These are phyloP conservation scores for Leptographium lundbergii DNA, from an alignment of 2,329 filamentous ascomycete genomes.

Conservation along the genomic window DNA sequence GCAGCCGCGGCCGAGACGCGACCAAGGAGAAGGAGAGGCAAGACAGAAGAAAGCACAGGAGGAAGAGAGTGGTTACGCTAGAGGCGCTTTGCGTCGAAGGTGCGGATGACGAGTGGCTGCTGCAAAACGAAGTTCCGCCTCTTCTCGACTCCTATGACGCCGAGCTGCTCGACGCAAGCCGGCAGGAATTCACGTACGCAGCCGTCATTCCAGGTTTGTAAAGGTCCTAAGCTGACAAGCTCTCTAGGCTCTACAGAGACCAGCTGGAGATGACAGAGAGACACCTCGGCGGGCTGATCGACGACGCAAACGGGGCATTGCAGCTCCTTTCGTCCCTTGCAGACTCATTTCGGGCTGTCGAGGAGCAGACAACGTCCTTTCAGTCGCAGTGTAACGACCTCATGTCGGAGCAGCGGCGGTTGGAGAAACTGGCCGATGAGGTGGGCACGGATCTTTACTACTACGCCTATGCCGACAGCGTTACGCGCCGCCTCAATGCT, in stretches of 20 bases:
- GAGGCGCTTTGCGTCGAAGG: slow-evolving; percentile 35
- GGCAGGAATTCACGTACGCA: slow-evolving; percentile 69
- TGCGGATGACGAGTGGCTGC: slow-evolving; percentile 11
- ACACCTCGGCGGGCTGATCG: slow-evolving; percentile 68
- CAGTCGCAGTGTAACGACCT: slow-evolving; percentile 85
- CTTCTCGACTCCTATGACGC: slow-evolving; percentile 48
- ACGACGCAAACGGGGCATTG: slow-evolving; percentile 65
- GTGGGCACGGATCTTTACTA: slow-evolving; percentile 87
- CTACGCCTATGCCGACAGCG: slow-evolving; percentile 85
- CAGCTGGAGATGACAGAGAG: slow-evolving; percentile 67
- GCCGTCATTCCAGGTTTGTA: too few relatives aligned
- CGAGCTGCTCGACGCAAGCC: slow-evolving; percentile 65
- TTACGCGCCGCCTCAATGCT: slow-evolving; percentile 80
- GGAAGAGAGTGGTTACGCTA: slow-evolving; percentile 29
- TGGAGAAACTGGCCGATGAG: slow-evolving; percentile 68
- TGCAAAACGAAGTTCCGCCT: slow-evolving; percentile 13
- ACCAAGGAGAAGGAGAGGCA: background rate
- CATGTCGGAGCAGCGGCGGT: slow-evolving; percentile 64
- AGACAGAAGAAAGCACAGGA: slow-evolving; percentile 2
- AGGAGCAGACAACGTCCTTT: slow-evolving; percentile 85
- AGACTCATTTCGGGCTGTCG: slow-evolving; percentile 75
- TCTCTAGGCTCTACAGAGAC: slow-evolving; percentile 46
- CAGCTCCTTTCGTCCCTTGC: slow-evolving; percentile 67
- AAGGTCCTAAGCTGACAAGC: background rate
- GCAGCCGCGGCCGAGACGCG: background rate